Percentiles rank a stretch among this genome's conserved stretches.
Conservation (phyloP, 1,139 yeast species). For the Suhomyces panamericanus region DNA sequence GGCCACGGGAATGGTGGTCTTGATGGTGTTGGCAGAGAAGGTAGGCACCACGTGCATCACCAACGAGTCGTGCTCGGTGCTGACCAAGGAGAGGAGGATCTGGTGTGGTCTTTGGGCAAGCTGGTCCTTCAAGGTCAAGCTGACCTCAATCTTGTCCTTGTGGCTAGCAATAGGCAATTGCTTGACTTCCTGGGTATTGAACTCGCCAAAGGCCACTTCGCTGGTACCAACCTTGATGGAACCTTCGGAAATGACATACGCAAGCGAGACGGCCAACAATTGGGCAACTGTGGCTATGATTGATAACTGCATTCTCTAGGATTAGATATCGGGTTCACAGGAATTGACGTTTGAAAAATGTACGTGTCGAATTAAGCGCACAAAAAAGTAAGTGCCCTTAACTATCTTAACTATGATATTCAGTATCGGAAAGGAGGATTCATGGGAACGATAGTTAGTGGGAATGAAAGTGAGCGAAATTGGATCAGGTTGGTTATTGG, state of each 20-base stretch:
- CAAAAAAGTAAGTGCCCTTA: conserved; percentile 8
- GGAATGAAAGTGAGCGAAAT: too few relatives aligned
- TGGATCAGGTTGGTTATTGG: too few relatives aligned
- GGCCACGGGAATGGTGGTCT: conserved; percentile 29
- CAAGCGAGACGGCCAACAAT: conserved; percentile 18
- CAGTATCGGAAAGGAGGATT: too few relatives aligned
- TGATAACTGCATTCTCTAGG: conserved; percentile 16
- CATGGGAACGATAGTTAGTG: too few relatives aligned
- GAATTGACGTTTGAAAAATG: conserved; percentile 8
- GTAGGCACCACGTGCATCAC: conserved; percentile 19
- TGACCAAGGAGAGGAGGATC: conserved; percentile 19
- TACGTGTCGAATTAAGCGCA: conserved; percentile 11
- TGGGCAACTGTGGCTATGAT: conserved; percentile 15
- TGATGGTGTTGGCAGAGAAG: conserved; percentile 22
- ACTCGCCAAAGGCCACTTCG: conserved; percentile 34
- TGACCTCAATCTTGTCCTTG: conserved; percentile 35
- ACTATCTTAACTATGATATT: too few relatives aligned
- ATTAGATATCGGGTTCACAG: not conserved
- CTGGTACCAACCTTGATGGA: conserved; percentile 28
- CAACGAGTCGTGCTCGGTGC: conserved; percentile 20
- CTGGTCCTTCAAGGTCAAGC: conserved; percentile 27
- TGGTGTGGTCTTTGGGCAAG: conserved; percentile 22
- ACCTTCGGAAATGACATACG: conserved; percentile 33
- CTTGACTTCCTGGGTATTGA: conserved; percentile 38
- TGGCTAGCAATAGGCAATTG: conserved; percentile 32